Conservation (phyloP, 2,329 filamentous ascomycete genomes). For the Ophiostoma sp. region DNA sequence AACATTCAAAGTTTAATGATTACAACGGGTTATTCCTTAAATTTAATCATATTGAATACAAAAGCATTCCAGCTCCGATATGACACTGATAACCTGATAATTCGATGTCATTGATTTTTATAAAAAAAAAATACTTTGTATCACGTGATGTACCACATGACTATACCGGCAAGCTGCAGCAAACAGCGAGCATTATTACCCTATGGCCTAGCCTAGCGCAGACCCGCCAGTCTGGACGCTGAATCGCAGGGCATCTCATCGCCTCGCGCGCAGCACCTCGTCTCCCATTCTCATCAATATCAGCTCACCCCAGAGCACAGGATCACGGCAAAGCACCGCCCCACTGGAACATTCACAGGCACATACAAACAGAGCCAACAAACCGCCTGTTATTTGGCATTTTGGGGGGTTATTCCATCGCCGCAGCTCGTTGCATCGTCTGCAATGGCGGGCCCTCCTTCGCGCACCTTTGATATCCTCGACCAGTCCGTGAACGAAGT, state of each 20-base stretch:
- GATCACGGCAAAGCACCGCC: background rate
- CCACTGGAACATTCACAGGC: background rate
- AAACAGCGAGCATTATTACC: background rate
- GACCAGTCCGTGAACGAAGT: slow-evolving; percentile 51
- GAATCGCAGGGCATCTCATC: slow-evolving; percentile 7
- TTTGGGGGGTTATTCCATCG: too few species aligned
- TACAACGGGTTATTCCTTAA: too few species aligned
- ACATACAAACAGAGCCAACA: background rate
- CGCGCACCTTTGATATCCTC: slow-evolving; percentile 41
- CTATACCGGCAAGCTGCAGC: background rate
- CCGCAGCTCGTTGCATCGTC: background rate
- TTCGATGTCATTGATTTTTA: background rate
- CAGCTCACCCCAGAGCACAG: background rate
- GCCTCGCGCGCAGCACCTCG: background rate
- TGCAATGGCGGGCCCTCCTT: slow-evolving; percentile 19
- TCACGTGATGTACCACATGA: background rate
- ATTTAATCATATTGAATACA: too few species aligned
- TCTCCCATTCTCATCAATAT: background rate
- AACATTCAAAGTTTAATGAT: too few species aligned
- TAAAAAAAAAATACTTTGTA: background rate
- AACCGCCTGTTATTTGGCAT: background rate
- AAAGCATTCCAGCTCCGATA: too few species aligned
- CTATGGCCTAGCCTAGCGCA: background rate
- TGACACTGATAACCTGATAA: too few species aligned
- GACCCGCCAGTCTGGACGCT: background rate